Base-by-base conservation (phyloP, 768 basidiomycete species). In the Collybiopsis confluens region DNA sequence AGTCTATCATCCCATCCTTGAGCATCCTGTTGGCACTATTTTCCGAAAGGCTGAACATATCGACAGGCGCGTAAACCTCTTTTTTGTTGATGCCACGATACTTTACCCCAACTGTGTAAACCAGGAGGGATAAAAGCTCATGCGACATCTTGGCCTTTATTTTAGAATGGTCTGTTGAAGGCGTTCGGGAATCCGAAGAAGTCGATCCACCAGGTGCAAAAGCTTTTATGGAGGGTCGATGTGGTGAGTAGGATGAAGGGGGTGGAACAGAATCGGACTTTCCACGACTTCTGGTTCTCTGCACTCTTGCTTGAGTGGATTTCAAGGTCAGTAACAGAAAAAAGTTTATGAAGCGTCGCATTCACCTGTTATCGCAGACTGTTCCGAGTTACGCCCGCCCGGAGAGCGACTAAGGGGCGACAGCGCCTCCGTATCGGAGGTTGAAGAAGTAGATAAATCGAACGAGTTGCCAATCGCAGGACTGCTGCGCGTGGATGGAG, bases 101-200 rank as follows among this genome's bases (percentile, higher is more conserved):
- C 68, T 96, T 96, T 56, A 98, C 92, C 4, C 96, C 96, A 50
- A 96, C 84, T 4, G 96, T 98, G 68, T 98, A 98, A 24, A 98
- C 88, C 18, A 98, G 78, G 10, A 98, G 77, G 1, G 80, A 73
- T 1, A 83, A 81, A 1, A 98, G 78, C 2, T 78, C 76, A 23
- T 79, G 65, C 0, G 94, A 94, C 84, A 92, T 93, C 61, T 82
- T 84, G 21, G 70, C 69, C 62, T 85, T 88, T 9, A 71, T 61
- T 66, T 71, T 71, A 44, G 64, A 20, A 37, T 21, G 26, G 27
- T 28, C 26, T n/a, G 7, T 15, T 6, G 13, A 36, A 23, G 44
- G 27, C 20, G 11, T 18, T 21, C 18, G 28, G 28, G 42, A 45
- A 20, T 16, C 7, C 13, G 54, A 47, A 9, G 59, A 59, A 35